Percentiles rank a stretch among this genome's conserved stretches.
Conservation (phyloP, 2,329 filamentous ascomycete species). For the Cyphellophora europaea region DNA sequence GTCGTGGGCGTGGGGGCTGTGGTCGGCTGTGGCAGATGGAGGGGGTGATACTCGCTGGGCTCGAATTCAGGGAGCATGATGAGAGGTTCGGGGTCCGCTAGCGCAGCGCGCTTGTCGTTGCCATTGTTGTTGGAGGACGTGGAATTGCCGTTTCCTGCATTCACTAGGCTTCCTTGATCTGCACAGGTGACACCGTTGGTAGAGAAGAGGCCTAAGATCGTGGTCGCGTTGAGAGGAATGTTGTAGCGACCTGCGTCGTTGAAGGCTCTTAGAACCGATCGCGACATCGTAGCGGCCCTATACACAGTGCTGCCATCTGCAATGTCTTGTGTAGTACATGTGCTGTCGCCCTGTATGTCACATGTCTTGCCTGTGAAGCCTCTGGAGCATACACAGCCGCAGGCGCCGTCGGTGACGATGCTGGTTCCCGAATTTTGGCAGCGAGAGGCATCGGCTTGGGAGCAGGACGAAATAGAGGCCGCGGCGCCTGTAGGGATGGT, state of each 20-base stretch:
- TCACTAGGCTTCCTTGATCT: slow-evolving; percentile 78
- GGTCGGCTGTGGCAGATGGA: slow-evolving; percentile 10
- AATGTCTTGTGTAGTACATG: slow-evolving; percentile 43
- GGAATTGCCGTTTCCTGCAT: slow-evolving; percentile 22
- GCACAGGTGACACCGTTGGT: slow-evolving; percentile 67
- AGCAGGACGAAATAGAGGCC: no score
- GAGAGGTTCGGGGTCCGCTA: slow-evolving; percentile 18
- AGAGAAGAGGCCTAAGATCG: slow-evolving; percentile 69
- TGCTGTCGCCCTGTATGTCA: slow-evolving; percentile 35
- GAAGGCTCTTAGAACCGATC: slow-evolving; percentile 67
- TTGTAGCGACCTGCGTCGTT: slow-evolving; percentile 61
- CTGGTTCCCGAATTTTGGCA: slow-evolving; percentile 78
- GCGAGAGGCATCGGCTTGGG: slow-evolving; percentile 44
- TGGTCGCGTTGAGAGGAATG: slow-evolving; percentile 61
- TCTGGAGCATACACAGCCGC: slow-evolving; percentile 81
- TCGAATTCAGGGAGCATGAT: slow-evolving; percentile 15
- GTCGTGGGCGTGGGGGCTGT: slow-evolving; percentile 30
- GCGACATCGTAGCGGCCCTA: slow-evolving; percentile 69
- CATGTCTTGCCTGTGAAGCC: slow-evolving; percentile 67
- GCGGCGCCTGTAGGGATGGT: slow-evolving; percentile 22
- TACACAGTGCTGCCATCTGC: slow-evolving; percentile 28
- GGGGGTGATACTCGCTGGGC: slow-evolving; percentile 5
- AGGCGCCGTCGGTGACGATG: slow-evolving; percentile 57
- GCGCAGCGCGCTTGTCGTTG: slow-evolving; percentile 36
- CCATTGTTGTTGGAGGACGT: slow-evolving; percentile 32